Base-by-base conservation (phyloP, 108 stramenopile species). In the Pseudonitzschia pungens region DNA sequence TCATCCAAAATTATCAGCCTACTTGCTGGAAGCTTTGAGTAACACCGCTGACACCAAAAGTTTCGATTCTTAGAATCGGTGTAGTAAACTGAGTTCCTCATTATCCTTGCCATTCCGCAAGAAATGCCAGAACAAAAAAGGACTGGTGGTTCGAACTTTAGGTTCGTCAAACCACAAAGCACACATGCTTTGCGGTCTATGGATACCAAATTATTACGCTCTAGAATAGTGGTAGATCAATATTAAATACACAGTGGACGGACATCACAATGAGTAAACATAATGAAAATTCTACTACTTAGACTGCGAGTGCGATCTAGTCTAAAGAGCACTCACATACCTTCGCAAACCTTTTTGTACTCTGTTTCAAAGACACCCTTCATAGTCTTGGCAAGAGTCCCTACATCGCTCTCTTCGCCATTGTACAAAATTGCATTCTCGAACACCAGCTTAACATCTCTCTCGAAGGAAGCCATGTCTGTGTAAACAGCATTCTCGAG, bases 361-460 rank as follows among this genome's bases (percentile, higher is more conserved):
- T 91, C 90, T 27, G 79, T 78, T 33, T 78, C 79, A 75, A 90
- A 87, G 22, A 80, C 69, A 22, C 81, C 74, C 54, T 90, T 75
- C 77, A 94, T 81, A 0, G 82, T 80, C 55, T 84, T 84, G 10
- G 95, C 95, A 75, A 93, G 86, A 20, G 64, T 69, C 6, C 92
- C 91, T 6, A 96, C 91, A 56, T 93, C 95, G 65, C 87, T 91
- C 5, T 82, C 80, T 45, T 87, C 85, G 11, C 93, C 93, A 77
- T 96, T 96, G 67, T 92, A 96, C 26, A 91, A 75, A 44, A 93
- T 93, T 10, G 89, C 88, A 78, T 96, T 96, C 51, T 90, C 88
- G 80, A 93, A 96, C 12, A 93, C 92, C 21, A 93, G 83, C 28
- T 76, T 75, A 11, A 80, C 80, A 68, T 93, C 95, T 11, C 77